These are phyloP conservation scores for Cladobotryum mycophilum DNA, from an alignment of 2,329 filamentous ascomycete species.

Conservation along the genomic window DNA sequence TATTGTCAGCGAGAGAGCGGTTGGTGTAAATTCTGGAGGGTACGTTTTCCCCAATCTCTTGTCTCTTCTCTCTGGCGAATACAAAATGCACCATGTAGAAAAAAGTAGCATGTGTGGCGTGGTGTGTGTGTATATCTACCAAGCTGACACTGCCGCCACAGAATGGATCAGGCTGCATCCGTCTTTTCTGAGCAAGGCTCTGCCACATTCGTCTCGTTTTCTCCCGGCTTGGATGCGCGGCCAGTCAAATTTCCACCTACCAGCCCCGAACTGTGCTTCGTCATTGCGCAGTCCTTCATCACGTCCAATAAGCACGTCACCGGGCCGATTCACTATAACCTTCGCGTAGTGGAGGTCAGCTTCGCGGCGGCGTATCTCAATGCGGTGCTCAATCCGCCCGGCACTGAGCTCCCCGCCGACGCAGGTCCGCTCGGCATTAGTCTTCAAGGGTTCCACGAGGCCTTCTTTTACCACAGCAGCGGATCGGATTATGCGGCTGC, in stretches of 20 bases:
- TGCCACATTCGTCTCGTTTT: slow-evolving; percentile 86
- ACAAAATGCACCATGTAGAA: background rate
- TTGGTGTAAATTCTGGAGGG: slow-evolving; percentile 95
- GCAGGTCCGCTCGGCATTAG: slow-evolving; percentile 76
- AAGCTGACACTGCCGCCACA: slow-evolving; percentile 26
- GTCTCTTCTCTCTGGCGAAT: slow-evolving; percentile 1
- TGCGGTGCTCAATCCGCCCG: slow-evolving; percentile 49
- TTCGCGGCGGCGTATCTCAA: slow-evolving; percentile 70
- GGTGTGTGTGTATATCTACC: background rate
- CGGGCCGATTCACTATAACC: slow-evolving; percentile 89
- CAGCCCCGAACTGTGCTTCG: slow-evolving; percentile 76
- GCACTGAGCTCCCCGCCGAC: slow-evolving; percentile 64
- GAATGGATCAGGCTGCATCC: slow-evolving; percentile 96
- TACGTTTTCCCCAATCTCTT: slow-evolving; percentile 30
- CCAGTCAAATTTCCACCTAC: slow-evolving; percentile 79
- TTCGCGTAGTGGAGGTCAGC: slow-evolving; percentile 91
- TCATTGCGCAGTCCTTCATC: slow-evolving; percentile 92
- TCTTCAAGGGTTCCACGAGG: slow-evolving; percentile 79
- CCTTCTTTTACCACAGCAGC: slow-evolving; percentile 57
- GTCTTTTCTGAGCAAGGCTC: slow-evolving; percentile 85
- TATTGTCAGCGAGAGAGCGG: slow-evolving; percentile 87
- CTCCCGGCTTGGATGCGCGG: slow-evolving; percentile 66
- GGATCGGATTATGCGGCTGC: slow-evolving; percentile 34
- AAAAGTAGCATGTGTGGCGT: background rate
- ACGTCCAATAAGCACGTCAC: slow-evolving; percentile 92